Percentiles rank a stretch among this genome's conserved stretches.
phyloP scores from a whole-genome alignment of 108 stramenopile genomes.

The Skeletonema costatum region DNA sequence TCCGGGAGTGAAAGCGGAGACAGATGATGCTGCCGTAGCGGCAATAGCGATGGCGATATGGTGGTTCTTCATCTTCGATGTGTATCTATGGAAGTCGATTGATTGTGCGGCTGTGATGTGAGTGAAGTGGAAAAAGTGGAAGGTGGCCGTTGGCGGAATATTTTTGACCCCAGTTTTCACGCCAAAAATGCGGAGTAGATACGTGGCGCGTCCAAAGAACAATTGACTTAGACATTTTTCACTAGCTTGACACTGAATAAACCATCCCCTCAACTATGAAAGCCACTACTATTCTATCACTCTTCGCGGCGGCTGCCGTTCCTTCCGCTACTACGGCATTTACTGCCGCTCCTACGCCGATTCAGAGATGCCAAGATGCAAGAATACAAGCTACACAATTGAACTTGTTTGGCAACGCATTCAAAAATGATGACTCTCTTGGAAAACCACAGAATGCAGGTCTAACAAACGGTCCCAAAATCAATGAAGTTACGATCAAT shows the following conservation, averaged over 20 bases:
- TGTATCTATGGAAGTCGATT: no score
- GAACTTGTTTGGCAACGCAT: constrained; percentile 41
- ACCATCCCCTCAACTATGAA: not conserved
- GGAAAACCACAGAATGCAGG: constrained; percentile 51
- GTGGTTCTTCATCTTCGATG: not conserved
- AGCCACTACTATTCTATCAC: not conserved
- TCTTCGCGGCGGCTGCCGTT: not conserved
- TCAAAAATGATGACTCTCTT: constrained; percentile 56
- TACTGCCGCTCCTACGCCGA: not conserved
- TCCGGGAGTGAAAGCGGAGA: not conserved
- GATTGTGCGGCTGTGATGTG: no score
- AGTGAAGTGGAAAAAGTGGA: no score
- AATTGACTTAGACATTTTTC: no score
- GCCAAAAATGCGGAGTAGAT: not conserved
- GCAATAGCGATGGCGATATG: not conserved
- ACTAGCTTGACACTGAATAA: not conserved
- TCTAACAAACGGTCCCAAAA: constrained; percentile 27
- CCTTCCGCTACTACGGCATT: not conserved
- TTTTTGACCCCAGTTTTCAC: no score
- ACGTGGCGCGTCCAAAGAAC: no score
- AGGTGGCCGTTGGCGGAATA: no score
- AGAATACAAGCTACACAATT: constrained; percentile 20
- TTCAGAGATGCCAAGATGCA: not conserved
- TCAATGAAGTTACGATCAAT: constrained; percentile 54
- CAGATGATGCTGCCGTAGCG: not conserved